Percentiles rank a stretch among this genome's conserved stretches.
phyloP scores from a whole-genome alignment of 179 eudicot genomes.

The Beta macrorhiza region DNA sequence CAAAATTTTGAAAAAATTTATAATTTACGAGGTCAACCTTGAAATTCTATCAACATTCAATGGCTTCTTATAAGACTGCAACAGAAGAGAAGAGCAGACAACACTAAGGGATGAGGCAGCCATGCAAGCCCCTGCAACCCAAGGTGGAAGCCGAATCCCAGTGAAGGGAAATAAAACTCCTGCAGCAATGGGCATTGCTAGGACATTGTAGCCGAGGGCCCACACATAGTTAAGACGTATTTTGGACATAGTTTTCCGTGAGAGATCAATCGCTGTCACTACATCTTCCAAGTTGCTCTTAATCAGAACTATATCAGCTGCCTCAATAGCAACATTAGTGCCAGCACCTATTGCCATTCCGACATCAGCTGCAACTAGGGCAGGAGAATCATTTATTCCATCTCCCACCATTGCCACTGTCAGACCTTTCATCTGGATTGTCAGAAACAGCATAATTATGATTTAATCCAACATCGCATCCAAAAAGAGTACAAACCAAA shows the following conservation, averaged over 20 bases:
- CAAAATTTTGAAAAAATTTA: neutral
- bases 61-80: conserved; percentile 92
- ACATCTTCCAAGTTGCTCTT: conserved; percentile 92
- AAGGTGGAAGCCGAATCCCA: conserved; percentile 87
- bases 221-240: conserved; percentile 84
- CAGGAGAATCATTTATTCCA: conserved; percentile 94
- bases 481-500: neutral
- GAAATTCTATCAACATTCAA: conserved; percentile 28
- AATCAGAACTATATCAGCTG: conserved; percentile 86
- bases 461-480: neutral
- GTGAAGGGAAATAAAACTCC: conserved; percentile 78
- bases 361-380: conserved; percentile 85
- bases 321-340: conserved; percentile 93
- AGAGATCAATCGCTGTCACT: conserved; percentile 84
- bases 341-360: conserved; percentile 99
- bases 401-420: conserved; percentile 96
- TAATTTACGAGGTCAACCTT: neutral
- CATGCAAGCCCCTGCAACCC: conserved; percentile 99
- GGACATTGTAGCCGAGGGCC: conserved; percentile 92
- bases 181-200: conserved; percentile 90
- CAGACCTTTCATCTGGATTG: conserved; percentile 61
- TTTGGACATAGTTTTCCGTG: conserved; percentile 73
- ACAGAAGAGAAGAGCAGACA: conserved; percentile 83
- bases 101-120: conserved; percentile 93
- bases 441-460: neutral